These are phyloP conservation scores for Lachancea thermotolerans DNA, from an alignment of 805 yeast species.

Conservation along the genomic window DNA sequence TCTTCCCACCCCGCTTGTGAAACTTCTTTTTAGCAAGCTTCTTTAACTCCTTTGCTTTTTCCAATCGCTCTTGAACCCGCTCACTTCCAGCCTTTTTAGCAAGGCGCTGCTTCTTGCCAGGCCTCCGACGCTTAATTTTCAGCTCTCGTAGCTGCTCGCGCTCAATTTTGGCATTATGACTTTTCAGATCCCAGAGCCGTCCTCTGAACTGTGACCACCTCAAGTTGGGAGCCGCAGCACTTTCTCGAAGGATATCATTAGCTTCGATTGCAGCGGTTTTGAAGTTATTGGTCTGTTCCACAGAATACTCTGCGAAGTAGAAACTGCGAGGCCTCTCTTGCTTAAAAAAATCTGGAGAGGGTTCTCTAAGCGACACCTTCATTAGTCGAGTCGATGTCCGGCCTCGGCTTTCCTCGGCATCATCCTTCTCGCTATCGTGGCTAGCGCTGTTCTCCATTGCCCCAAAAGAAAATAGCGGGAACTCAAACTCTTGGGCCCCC, in stretches of 20 bases:
- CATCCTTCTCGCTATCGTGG: neutral
- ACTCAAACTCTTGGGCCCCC: constrained; percentile 21
- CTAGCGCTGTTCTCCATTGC: neutral
- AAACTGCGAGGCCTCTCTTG: constrained; percentile 22
- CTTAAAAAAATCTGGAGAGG: constrained; percentile 12
- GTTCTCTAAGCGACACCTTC: constrained; percentile 24
- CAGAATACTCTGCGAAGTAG: constrained; percentile 18
- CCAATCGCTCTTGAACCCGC: constrained; percentile 21
- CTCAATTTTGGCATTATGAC: constrained; percentile 18
- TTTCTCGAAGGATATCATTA: constrained; percentile 14
- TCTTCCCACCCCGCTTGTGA: constrained; percentile 33
- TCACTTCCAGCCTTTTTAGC: constrained; percentile 22
- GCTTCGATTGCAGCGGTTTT: constrained; percentile 16
- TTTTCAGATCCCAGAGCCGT: constrained; percentile 11
- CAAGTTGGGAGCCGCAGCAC: constrained; percentile 4
- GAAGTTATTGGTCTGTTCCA: constrained; percentile 13
- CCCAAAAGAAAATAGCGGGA: constrained; percentile 26
- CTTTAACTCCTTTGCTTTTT: constrained; percentile 18
- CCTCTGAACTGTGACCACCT: constrained; percentile 15
- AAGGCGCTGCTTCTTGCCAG: constrained; percentile 29
- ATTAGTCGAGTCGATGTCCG: constrained; percentile 16
- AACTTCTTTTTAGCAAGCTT: constrained; percentile 29
- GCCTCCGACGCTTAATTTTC: constrained; percentile 20
- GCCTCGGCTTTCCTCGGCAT: constrained; percentile 7
- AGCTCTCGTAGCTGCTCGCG: constrained; percentile 7